These are phyloP conservation scores for Tillandsia leiboldiana DNA, from an alignment of 176 grass and related monocot genomes.

Conservation along the genomic window DNA sequence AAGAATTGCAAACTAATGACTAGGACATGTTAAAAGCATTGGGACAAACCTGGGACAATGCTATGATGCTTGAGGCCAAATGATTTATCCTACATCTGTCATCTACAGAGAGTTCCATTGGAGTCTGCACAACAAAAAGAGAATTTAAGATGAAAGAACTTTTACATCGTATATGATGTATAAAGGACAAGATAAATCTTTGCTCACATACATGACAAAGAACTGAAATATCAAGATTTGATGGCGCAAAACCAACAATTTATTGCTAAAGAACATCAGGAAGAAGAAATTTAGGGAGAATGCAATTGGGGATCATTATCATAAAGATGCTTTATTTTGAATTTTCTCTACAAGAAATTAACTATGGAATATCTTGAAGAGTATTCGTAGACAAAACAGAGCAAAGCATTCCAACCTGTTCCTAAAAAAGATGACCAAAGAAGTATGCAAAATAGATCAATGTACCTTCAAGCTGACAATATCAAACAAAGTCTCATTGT, in stretches of 20 bases:
- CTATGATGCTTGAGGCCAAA: conserved; percentile 63
- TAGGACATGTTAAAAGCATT: background rate
- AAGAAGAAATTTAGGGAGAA: too few species aligned
- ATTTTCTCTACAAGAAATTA: too few species aligned
- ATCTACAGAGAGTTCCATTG: conserved; percentile 37
- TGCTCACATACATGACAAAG: background rate
- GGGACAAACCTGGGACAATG: conserved; percentile 46
- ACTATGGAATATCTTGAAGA: too few species aligned
- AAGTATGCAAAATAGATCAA: background rate
- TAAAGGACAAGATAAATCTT: background rate
- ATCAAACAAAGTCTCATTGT: conserved; percentile 92
- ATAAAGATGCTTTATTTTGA: too few species aligned
- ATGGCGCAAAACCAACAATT: too few species aligned
- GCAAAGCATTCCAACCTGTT: background rate
- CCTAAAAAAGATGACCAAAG: background rate
- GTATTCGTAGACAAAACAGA: background rate
- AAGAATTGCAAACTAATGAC: background rate
- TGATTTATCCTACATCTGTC: conserved; percentile 84
- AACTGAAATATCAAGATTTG: too few species aligned
- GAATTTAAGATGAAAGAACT: background rate
- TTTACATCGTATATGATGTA: background rate
- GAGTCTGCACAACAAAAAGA: conserved; percentile 53
- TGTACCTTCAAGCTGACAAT: conserved; percentile 88
- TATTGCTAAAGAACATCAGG: too few species aligned
- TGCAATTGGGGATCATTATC: too few species aligned